phyloP scores from a whole-genome alignment of 495 filamentous ascomycete species.

The Penicillium subrubescens region DNA sequence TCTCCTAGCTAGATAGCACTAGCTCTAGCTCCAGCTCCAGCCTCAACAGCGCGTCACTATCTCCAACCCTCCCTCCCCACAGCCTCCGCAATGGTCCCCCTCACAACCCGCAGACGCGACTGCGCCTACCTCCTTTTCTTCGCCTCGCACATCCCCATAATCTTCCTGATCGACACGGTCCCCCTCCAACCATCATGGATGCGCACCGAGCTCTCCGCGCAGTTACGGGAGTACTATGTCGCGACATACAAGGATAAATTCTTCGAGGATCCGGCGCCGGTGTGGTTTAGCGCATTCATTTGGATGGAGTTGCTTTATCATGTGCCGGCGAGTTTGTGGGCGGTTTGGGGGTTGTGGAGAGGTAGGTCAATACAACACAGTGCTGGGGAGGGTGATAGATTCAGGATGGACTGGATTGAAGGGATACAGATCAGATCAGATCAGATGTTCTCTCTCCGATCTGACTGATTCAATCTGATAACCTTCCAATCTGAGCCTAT shows the following conservation, averaged over 20 bases:
- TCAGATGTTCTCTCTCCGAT: not conserved
- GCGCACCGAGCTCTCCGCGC: slow-evolving; percentile 49
- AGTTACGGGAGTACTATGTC: slow-evolving; percentile 64
- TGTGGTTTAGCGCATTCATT: slow-evolving; percentile 71
- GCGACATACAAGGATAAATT: slow-evolving; percentile 74
- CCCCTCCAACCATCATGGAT: slow-evolving; percentile 63
- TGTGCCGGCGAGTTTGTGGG: slow-evolving; percentile 69
- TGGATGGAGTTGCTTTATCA: slow-evolving; percentile 72
- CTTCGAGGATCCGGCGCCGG: slow-evolving; percentile 60
- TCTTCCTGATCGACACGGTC: slow-evolving; percentile 67
- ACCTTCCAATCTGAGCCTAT: not conserved
- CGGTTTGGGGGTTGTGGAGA: slow-evolving; percentile 50
- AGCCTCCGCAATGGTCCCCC: slow-evolving; percentile 1
- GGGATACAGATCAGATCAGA: not conserved
- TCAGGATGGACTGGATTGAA: not conserved
- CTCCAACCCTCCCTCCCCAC: not conserved
- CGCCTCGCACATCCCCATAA: slow-evolving; percentile 64
- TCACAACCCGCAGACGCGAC: slow-evolving; percentile 49
- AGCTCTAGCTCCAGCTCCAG: not conserved
- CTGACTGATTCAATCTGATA: not conserved
- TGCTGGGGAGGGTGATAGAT: not conserved
- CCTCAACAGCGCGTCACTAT: not conserved
- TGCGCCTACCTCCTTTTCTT: slow-evolving; percentile 72
- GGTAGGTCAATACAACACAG: slow-evolving; percentile 40
- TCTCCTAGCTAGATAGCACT: not conserved